A percentile compares a stretch with the other conserved stretches of the same genome.
Evolutionary conservation across 2,329 filamentous ascomycete genomes (phyloP).

Genomic region (Leptographium lundbergii): DNA sequence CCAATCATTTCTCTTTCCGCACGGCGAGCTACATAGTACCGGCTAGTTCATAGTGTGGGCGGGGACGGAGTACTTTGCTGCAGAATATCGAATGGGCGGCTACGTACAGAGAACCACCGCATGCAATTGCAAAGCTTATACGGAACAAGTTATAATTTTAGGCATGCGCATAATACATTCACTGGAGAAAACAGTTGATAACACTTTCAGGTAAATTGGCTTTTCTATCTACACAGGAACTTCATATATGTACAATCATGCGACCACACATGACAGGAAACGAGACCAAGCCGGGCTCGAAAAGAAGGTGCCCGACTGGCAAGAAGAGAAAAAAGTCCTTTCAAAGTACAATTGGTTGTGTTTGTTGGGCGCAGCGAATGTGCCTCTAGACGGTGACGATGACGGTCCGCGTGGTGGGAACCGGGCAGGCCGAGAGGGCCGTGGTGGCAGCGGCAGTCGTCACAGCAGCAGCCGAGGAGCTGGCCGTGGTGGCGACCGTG

Average conservation of each 20-base stretch:
- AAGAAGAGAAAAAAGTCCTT: background rate
- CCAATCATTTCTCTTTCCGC: too few relatives aligned
- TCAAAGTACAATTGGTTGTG: background rate
- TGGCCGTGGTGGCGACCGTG: background rate
- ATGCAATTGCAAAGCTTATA: too few relatives aligned
- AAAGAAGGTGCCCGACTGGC: background rate
- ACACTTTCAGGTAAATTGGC: background rate
- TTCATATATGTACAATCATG: background rate
- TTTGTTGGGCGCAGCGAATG: background rate
- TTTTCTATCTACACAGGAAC: background rate
- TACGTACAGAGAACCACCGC: too few relatives aligned
- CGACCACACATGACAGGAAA: background rate
- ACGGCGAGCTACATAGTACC: too few relatives aligned
- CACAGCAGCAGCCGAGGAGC: background rate
- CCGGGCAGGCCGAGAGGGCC: background rate
- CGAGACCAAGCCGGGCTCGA: background rate
- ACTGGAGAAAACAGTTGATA: background rate
- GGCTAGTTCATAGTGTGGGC: too few relatives aligned
- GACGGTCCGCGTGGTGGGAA: background rate
- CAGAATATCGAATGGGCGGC: too few relatives aligned
- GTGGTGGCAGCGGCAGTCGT: background rate
- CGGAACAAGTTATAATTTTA: too few relatives aligned
- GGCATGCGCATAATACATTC: too few relatives aligned
- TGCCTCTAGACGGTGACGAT: conserved; percentile 19
- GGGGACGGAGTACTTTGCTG: too few relatives aligned